Conservation (phyloP, 1,139 yeast genomes). For the Sugiyamaella neomexicana region DNA sequence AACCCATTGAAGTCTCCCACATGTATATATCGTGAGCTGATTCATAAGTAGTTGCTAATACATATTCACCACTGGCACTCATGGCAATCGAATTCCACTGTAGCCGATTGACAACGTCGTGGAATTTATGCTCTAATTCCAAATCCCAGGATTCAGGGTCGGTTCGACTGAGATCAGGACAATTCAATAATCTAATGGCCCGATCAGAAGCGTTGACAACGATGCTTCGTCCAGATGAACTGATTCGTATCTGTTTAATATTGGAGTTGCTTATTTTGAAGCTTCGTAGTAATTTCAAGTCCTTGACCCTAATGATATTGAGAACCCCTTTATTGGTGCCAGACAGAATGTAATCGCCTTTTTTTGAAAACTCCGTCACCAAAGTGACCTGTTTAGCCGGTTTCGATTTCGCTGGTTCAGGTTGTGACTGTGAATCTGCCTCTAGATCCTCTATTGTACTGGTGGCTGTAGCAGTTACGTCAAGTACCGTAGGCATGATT, state of each 20-base stretch:
- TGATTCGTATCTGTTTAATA: constrained; percentile 67
- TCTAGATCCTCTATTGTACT: constrained; percentile 29
- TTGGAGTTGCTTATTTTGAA: constrained; percentile 64
- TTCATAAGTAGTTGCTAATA: constrained; percentile 86
- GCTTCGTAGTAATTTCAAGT: constrained; percentile 46
- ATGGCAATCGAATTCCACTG: constrained; percentile 87
- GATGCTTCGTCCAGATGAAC: constrained; percentile 65
- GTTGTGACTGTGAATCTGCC: constrained; percentile 27
- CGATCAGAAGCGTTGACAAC: constrained; percentile 84
- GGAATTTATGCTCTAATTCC: constrained; percentile 78
- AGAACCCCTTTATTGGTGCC: constrained; percentile 85
- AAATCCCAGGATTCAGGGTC: constrained; percentile 50
- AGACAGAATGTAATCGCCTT: constrained; percentile 56
- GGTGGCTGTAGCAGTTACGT: constrained; percentile 12
- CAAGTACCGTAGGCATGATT: constrained; percentile 26
- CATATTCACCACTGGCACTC: constrained; percentile 75
- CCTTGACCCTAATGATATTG: constrained; percentile 45
- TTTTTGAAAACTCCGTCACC: constrained; percentile 43
- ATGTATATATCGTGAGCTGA: constrained; percentile 84
- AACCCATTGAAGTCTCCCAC: constrained; percentile 91
- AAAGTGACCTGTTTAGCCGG: constrained; percentile 39
- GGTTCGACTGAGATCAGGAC: constrained; percentile 48
- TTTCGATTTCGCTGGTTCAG: constrained; percentile 12
- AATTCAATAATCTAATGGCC: constrained; percentile 65
- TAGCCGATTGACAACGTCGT: constrained; percentile 82